phyloP scores from a whole-genome alignment of 2,329 filamentous ascomycete genomes.

The Phialemoniopsis sp. region DNA sequence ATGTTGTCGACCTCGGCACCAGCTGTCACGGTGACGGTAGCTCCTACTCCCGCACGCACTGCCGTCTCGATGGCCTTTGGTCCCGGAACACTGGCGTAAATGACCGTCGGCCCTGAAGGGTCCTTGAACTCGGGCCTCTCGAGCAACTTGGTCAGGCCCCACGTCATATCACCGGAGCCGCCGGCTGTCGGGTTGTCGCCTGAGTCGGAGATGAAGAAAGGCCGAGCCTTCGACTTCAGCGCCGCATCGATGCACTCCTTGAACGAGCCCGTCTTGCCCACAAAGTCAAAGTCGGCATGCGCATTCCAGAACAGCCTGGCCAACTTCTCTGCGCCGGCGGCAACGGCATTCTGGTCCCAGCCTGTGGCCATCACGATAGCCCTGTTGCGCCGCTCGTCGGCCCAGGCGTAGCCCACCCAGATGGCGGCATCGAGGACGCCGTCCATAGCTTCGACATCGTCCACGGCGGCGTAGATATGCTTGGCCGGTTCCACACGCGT shows the following conservation, averaged over 20 bases:
- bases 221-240: constrained; percentile 29
- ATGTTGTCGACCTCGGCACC: constrained; percentile 44
- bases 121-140: constrained; percentile 37
- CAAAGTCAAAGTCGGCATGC: constrained; percentile 43
- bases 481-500: constrained; percentile 48
- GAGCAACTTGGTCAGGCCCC: constrained; percentile 41
- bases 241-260: constrained; percentile 41
- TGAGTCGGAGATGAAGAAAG: constrained; percentile 51
- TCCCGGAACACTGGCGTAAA: constrained; percentile 49
- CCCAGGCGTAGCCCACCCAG: constrained; percentile 55
- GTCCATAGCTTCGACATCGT: constrained; percentile 30
- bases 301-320: constrained; percentile 43
- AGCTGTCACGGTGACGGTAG: constrained; percentile 43
- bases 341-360: constrained; percentile 35
- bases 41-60: constrained; percentile 38
- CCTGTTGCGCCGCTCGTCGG: constrained; percentile 47
- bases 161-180: constrained; percentile 49
- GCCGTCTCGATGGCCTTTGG: constrained; percentile 35
- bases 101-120: constrained; percentile 31
- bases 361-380: constrained; percentile 46
- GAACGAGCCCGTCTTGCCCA: constrained; percentile 44
- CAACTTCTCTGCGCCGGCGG: constrained; percentile 35
- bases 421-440: constrained; percentile 46
- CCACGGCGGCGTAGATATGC: constrained; percentile 42
- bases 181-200: constrained; percentile 53